Evolutionary conservation across 768 basidiomycete genomes (phyloP).

Genomic region (Agaricus blazei): DNA sequence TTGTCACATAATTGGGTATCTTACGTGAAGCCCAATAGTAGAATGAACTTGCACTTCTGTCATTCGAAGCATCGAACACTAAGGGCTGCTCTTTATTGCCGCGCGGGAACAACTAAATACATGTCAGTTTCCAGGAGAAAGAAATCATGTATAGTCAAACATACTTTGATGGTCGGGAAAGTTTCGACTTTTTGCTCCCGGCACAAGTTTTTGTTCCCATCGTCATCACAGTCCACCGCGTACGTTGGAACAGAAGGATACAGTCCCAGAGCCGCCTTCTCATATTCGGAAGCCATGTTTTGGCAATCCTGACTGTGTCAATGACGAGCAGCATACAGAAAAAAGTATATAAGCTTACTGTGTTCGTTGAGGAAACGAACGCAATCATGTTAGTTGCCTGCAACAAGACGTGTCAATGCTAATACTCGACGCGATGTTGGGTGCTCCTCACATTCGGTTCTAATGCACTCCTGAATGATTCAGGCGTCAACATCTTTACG

Average conservation of each 20-base stretch:
- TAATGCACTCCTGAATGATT: constrained; percentile 64
- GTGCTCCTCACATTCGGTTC: constrained; percentile 60
- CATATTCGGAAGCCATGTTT: constrained; percentile 76
- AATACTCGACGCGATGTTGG: not conserved
- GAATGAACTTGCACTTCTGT: constrained; percentile 53
- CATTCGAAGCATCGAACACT: constrained; percentile 60
- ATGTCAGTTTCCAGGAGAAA: not conserved
- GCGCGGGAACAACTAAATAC: constrained; percentile 65
- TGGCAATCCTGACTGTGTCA: constrained; percentile 64
- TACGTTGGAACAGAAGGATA: constrained; percentile 82
- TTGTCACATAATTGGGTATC: constrained; percentile 65
- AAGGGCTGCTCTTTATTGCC: constrained; percentile 58
- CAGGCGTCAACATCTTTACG: constrained; percentile 73
- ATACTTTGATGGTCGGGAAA: constrained; percentile 87
- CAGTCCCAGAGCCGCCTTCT: constrained; percentile 72
- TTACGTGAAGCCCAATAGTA: constrained; percentile 74
- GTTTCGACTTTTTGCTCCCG: constrained; percentile 78
- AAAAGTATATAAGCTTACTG: constrained; percentile 39
- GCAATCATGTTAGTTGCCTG: constrained; percentile 77
- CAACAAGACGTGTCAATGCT: not conserved
- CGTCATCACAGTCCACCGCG: constrained; percentile 84
- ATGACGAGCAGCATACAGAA: not conserved
- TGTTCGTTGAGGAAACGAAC: constrained; percentile 91
- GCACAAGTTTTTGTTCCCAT: constrained; percentile 75
- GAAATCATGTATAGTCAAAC: not conserved